A percentile compares a stretch with the other conserved stretches of the same genome.
These are phyloP conservation scores for Irpex rosettiformis DNA, from an alignment of 1,284 basidiomycete genomes.

Conservation along the genomic window DNA sequence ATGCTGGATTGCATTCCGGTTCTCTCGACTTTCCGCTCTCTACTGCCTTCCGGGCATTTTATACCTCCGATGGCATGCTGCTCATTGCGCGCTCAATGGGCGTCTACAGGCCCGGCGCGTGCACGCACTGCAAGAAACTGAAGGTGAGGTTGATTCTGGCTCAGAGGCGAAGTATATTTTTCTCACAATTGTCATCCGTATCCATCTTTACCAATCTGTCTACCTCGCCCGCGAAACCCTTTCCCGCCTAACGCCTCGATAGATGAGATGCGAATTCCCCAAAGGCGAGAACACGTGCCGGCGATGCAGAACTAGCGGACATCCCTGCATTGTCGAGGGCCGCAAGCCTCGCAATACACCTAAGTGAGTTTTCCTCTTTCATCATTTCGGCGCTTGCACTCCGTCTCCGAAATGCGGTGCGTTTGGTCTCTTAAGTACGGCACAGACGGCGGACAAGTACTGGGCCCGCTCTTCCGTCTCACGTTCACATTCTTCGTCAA, in stretches of 20 bases:
- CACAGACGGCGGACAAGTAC: neutral
- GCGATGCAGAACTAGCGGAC: conserved; percentile 64
- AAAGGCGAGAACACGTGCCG: conserved; percentile 64
- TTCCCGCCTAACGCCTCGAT: conserved; percentile 1
- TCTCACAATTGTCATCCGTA: conserved; percentile 5
- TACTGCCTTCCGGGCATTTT: conserved; percentile 9
- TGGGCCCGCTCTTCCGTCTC: neutral
- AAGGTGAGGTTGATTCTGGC: conserved; percentile 51
- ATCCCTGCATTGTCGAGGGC: conserved; percentile 76
- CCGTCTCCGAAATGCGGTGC: conserved; percentile 12
- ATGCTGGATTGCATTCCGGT: neutral
- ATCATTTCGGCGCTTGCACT: conserved; percentile 18
- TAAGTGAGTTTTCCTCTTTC: conserved; percentile 55
- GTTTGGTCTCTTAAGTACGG: conserved; percentile 4
- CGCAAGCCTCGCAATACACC: conserved; percentile 71
- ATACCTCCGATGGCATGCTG: neutral
- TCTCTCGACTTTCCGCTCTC: conserved; percentile 2
- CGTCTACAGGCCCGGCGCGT: conserved; percentile 63
- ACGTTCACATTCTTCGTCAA: conserved; percentile 1
- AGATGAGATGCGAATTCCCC: conserved; percentile 84
- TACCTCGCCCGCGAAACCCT: neutral
- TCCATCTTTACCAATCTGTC: neutral
- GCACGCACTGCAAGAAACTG: conserved; percentile 78
- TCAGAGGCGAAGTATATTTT: conserved; percentile 1
- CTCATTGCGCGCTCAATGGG: conserved; percentile 4